Percentiles rank a stretch among this genome's conserved stretches.
These are phyloP conservation scores for Bryoerythrophyllum caledonicum DNA, from an alignment of 225 moss, liverwort and hornwort genomes.

Conservation along the genomic window DNA sequence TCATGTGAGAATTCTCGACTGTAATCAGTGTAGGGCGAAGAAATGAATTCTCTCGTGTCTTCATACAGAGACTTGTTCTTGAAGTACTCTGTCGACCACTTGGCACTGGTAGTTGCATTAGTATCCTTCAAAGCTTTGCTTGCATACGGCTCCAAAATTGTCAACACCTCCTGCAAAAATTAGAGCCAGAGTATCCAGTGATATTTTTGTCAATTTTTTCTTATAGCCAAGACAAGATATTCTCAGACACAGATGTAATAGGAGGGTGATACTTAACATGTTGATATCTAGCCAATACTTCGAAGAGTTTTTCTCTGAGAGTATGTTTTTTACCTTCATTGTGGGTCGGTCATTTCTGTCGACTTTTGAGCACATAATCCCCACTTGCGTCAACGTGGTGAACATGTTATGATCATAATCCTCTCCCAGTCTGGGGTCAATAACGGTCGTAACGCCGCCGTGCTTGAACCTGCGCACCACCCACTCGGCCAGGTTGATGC, in stretches of 20 bases:
- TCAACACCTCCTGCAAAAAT: not conserved
- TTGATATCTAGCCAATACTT: too few relatives aligned
- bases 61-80: not conserved
- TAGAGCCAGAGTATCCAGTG: too few relatives aligned
- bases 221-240: too few relatives aligned
- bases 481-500: slow-evolving; percentile 30
- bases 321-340: slow-evolving; percentile 32
- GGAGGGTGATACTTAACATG: too few relatives aligned
- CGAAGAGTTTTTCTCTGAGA: too few relatives aligned
- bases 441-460: not conserved
- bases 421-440: not conserved
- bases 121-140: slow-evolving; percentile 1
- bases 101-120: not conserved
- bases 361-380: slow-evolving; percentile 7
- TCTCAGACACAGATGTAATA: too few relatives aligned
- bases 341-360: slow-evolving; percentile 36
- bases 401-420: not conserved
- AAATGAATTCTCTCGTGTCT: not conserved
- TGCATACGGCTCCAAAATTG: not conserved
- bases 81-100: not conserved
- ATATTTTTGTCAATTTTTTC: too few relatives aligned
- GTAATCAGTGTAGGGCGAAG: not conserved
- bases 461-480: not conserved
- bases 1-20: not conserved
- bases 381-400: slow-evolving; percentile 14